Conservation (phyloP, 805 yeast species). For the Metschnikowia kofuensis region DNA sequence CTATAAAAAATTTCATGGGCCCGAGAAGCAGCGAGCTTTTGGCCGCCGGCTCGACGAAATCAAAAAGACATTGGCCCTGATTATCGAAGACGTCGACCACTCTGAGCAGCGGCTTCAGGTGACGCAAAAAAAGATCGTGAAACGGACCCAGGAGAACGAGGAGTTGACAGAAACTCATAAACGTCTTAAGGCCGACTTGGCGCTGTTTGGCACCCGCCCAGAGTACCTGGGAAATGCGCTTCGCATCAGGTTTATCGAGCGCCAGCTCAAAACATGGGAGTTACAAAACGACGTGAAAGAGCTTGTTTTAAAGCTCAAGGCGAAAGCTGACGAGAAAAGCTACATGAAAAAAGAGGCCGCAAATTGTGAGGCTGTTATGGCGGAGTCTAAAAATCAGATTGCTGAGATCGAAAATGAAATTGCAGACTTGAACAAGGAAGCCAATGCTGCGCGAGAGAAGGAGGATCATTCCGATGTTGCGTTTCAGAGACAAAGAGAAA, state of each 20-base stretch:
- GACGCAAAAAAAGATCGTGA: constrained; percentile 31
- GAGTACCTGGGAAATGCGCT: constrained; percentile 20
- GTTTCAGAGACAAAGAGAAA: constrained; percentile 22
- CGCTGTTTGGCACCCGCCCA: constrained; percentile 22
- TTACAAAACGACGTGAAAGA: constrained; percentile 45
- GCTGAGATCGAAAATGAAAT: constrained; percentile 20
- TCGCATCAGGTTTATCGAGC: constrained; percentile 27
- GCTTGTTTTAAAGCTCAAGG: constrained; percentile 42
- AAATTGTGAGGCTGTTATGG: constrained; percentile 49
- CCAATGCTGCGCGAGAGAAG: constrained; percentile 19
- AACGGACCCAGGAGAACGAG: constrained; percentile 31
- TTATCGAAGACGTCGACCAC: constrained; percentile 47
- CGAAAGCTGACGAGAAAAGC: constrained; percentile 54
- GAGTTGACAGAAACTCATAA: constrained; percentile 21
- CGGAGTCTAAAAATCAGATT: constrained; percentile 40
- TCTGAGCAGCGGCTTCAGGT: constrained; percentile 32
- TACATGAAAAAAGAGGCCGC: constrained; percentile 61
- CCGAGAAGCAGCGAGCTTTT: constrained; percentile 39
- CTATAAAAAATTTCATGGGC: constrained; percentile 32
- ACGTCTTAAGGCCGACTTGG: constrained; percentile 28
- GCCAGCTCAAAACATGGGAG: constrained; percentile 43
- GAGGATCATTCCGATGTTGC: constrained; percentile 20
- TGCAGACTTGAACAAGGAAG: constrained; percentile 18
- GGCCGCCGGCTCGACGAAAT: constrained; percentile 44
- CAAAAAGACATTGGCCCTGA: constrained; percentile 41